phyloP scores from a whole-genome alignment of 2,329 filamentous ascomycete species.

The Westerdykella aurantiaca region DNA sequence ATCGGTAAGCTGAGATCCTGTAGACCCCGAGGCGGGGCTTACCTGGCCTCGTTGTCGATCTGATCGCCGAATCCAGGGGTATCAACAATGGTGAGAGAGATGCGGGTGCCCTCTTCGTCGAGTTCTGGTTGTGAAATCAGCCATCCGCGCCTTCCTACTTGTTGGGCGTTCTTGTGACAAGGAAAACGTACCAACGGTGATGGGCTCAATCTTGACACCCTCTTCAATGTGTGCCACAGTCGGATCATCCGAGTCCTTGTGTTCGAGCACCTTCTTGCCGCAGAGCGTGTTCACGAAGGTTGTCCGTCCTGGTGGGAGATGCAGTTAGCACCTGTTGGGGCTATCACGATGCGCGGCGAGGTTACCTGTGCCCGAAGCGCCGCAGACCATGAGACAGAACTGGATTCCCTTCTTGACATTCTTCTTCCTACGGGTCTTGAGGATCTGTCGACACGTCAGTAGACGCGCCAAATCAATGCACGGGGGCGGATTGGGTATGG shows the following conservation, averaged over 20 bases:
- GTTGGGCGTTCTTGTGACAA: background rate
- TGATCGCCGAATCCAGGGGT: slow-evolving; percentile 97
- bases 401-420: slow-evolving; percentile 99
- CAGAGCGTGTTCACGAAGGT: slow-evolving; percentile 99
- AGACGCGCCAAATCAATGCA: slow-evolving; percentile 13
- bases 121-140: slow-evolving; percentile 72
- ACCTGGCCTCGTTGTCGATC: slow-evolving; percentile 98
- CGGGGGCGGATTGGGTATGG: slow-evolving; percentile 10
- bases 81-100: slow-evolving; percentile 96
- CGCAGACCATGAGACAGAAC: slow-evolving; percentile 99
- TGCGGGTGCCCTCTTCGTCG: slow-evolving; percentile 96
- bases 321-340: slow-evolving; percentile 5
- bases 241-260: slow-evolving; percentile 91
- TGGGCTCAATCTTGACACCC: slow-evolving; percentile 95
- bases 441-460: slow-evolving; percentile 30
- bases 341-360: slow-evolving; percentile 16
- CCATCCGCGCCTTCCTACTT: slow-evolving; percentile 5
- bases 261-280: slow-evolving; percentile 81
- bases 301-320: slow-evolving; percentile 64
- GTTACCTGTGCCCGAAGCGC: slow-evolving; percentile 93
- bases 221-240: slow-evolving; percentile 87
- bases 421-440: slow-evolving; percentile 99
- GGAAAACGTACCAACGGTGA: slow-evolving; percentile 75
- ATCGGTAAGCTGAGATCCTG: slow-evolving; percentile 11
- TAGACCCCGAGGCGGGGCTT: slow-evolving; percentile 26